These are phyloP conservation scores for Postia placenta DNA, from an alignment of 768 basidiomycete genomes.

Conservation along the genomic window DNA sequence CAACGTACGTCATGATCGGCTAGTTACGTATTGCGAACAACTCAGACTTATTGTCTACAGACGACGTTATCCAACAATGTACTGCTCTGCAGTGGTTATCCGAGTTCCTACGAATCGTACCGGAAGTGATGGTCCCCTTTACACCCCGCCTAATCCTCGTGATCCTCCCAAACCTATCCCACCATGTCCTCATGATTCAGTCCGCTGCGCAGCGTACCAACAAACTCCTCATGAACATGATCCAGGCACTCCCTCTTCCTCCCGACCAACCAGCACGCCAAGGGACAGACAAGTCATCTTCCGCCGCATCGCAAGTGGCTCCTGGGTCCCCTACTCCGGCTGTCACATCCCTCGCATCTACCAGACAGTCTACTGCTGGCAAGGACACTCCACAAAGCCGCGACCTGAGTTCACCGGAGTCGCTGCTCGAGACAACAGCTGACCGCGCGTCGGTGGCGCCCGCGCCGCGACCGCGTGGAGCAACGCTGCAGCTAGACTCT, in stretches of 20 bases:
- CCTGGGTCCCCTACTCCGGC: slow-evolving; percentile 50
- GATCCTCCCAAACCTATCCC: slow-evolving; percentile 91
- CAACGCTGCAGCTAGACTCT: slow-evolving; percentile 6
- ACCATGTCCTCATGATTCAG: slow-evolving; percentile 86
- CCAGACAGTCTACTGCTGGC: slow-evolving; percentile 43
- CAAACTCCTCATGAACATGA: slow-evolving; percentile 75
- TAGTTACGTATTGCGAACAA: not conserved
- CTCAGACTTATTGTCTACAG: slow-evolving; percentile 38
- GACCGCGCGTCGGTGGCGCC: slow-evolving; percentile 17
- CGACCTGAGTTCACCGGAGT: slow-evolving; percentile 46
- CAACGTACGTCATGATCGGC: slow-evolving; percentile 47
- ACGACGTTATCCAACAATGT: slow-evolving; percentile 92
- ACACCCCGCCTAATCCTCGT: slow-evolving; percentile 90
- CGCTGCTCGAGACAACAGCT: slow-evolving; percentile 10
- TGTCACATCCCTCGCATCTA: slow-evolving; percentile 32
- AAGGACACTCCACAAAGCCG: slow-evolving; percentile 29
- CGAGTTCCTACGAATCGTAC: slow-evolving; percentile 81
- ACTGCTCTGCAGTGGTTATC: slow-evolving; percentile 92
- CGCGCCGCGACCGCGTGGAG: not conserved
- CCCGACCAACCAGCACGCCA: slow-evolving; percentile 38
- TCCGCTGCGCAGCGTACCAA: slow-evolving; percentile 83
- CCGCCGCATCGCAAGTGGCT: slow-evolving; percentile 24
- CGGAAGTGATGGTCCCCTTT: slow-evolving; percentile 91
- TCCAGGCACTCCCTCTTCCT: slow-evolving; percentile 78
- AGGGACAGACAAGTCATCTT: slow-evolving; percentile 22